Evolutionary conservation across 148 eudicot species (phyloP).

Genomic region (Rhododendron simsii): DNA sequence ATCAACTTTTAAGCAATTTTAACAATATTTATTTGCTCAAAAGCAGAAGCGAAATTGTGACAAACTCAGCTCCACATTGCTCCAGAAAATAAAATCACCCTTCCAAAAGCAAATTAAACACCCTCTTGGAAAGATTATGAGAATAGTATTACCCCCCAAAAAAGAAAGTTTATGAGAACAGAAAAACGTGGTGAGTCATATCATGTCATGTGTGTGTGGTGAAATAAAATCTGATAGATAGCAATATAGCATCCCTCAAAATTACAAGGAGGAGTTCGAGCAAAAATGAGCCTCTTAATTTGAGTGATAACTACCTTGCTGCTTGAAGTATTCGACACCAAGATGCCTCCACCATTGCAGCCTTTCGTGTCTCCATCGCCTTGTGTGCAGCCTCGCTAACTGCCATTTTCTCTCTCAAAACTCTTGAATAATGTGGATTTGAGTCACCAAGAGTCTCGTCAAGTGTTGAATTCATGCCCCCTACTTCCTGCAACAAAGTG

Average conservation of each 20-base stretch:
- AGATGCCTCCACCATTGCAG: slow-evolving; percentile 97
- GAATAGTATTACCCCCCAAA: neutral
- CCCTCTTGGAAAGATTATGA: neutral
- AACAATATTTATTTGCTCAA: neutral
- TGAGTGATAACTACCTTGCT: slow-evolving; percentile 44
- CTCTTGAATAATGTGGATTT: slow-evolving; percentile 85
- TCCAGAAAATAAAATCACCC: neutral
- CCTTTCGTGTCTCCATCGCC: slow-evolving; percentile 84
- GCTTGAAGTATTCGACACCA: slow-evolving; percentile 92
- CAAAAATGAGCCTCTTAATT: neutral
- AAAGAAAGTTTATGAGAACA: neutral
- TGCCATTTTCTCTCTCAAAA: slow-evolving; percentile 78
- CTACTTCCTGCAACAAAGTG: slow-evolving; percentile 57
- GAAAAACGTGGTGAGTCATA: neutral
- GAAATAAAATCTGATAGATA: neutral
- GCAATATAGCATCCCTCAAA: neutral
- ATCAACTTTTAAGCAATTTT: neutral
- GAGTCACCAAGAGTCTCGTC: slow-evolving; percentile 90
- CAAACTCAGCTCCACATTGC: neutral
- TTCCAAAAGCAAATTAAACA: neutral
- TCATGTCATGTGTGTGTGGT: neutral
- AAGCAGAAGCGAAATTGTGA: neutral
- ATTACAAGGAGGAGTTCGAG: neutral
- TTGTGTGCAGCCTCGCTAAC: slow-evolving; percentile 74
- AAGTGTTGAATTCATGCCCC: slow-evolving; percentile 81